Evolutionary conservation across 106 monocot species (phyloP).

Genomic region (Acorus calamus): DNA sequence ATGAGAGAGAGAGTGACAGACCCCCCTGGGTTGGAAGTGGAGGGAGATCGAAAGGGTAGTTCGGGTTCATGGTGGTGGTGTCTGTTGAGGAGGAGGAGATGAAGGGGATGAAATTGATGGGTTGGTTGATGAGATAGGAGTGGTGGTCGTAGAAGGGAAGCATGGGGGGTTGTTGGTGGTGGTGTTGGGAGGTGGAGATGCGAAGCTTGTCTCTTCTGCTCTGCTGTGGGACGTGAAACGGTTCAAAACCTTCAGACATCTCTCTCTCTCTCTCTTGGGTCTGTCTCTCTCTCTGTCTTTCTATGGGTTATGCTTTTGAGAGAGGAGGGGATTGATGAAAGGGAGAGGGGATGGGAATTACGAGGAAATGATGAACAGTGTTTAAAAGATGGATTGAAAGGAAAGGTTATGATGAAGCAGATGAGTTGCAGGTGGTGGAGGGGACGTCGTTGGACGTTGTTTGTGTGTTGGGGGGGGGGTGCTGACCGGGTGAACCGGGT

Average conservation of each 20-base stretch:
- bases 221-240: slow-evolving; percentile 74
- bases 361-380: too few relatives aligned
- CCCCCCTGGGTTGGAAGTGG: background rate
- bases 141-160: background rate
- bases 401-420: too few relatives aligned
- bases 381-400: too few relatives aligned
- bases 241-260: background rate
- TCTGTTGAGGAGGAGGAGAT: slow-evolving; percentile 1
- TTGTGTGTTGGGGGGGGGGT: too few relatives aligned
- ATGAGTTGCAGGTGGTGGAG: too few relatives aligned
- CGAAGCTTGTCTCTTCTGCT: slow-evolving; percentile 81
- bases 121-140: background rate
- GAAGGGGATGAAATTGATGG: slow-evolving; percentile 3
- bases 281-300: background rate
- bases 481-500: too few relatives aligned
- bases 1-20: too few relatives aligned
- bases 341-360: background rate
- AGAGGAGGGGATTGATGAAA: background rate
- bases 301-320: background rate
- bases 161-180: too few relatives aligned
- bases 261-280: background rate
- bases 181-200: slow-evolving; percentile 20
- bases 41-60: slow-evolving; percentile 11
- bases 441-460: too few relatives aligned
- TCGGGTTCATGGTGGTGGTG: background rate